Evolutionary conservation across 1,284 basidiomycete species (phyloP), one percentile per base, ranked within the genome.

Genomic region (Cerrena zonata): DNA sequence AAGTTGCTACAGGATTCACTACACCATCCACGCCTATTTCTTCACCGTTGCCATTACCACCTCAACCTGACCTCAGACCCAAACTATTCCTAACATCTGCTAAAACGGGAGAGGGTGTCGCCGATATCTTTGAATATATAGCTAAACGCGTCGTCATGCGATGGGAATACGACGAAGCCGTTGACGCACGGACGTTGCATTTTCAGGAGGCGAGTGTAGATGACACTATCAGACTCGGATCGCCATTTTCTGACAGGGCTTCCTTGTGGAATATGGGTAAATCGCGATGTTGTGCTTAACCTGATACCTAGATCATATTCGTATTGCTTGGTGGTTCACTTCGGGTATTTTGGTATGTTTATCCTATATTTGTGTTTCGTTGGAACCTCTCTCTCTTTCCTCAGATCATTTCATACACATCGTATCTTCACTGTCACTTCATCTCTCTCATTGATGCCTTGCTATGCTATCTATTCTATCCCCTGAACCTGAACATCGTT

Each of bases 21-120:
- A 62, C 57, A 13, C 58, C 57, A 11, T 47, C 45, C 58, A 63
- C 55, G 46, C 60, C 56, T 53, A 61, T 52, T 47, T 59, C 49
- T 39, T 56, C 34, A 42, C 56, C 49, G 49, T 44, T 46, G 43
- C 55, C 50, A 48, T 41, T 64, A 10, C 69, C 69, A 7, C 58
- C 65, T 0, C 61, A 63, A 2, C 76, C 70, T 0, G 76, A 79
- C 39, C 69, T 64, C 1, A 77, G 83, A 1, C 82, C 84, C 0
- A 76, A 72, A 57, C 65, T 87, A 4, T 86, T 89, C 65, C 82
- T 85, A 61, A 79, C 85, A 5, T 86, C 82, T 1, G 86, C 87
- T 3, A 86, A 86, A 65, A 86, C 83, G 11, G 86, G 87, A 0
- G 73, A 76, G 44, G 81, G 83, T n/a, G 82, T 89, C 1, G 51